phyloP scores from a whole-genome alignment of 2,329 filamentous ascomycete species.

The Periconia macrospinosa region DNA sequence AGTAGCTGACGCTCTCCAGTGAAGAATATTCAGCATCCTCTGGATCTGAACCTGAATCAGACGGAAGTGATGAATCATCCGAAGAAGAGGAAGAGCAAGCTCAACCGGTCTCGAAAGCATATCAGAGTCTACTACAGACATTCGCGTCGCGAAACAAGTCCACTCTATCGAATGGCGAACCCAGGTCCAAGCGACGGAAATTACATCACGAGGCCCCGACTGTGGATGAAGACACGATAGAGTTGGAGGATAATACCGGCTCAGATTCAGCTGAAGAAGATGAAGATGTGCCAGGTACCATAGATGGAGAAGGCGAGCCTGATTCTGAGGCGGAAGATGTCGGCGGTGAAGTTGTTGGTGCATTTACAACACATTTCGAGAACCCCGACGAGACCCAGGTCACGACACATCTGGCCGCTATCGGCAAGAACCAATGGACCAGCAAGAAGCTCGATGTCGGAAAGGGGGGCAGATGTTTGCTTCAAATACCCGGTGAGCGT shows the following conservation, averaged over 20 bases:
- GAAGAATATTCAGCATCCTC: conserved; percentile 19
- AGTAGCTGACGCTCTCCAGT: conserved; percentile 18
- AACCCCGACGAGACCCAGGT: conserved; percentile 65
- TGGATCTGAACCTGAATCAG: conserved; percentile 23
- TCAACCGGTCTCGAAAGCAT: conserved; percentile 47
- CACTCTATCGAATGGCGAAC: conserved; percentile 43
- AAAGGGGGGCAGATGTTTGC: conserved; percentile 29
- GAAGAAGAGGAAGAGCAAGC: conserved; percentile 32
- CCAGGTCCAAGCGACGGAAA: conserved; percentile 58
- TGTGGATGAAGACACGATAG: conserved; percentile 17
- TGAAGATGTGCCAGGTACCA: conserved; percentile 46
- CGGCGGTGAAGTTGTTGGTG: conserved; percentile 58
- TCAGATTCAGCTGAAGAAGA: conserved; percentile 47
- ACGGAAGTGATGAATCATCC: conserved; percentile 22
- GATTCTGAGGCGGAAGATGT: conserved; percentile 46
- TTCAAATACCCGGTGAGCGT: conserved; percentile 27
- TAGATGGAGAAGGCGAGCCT: conserved; percentile 49
- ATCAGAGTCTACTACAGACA: conserved; percentile 60
- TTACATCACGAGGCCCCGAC: conserved; percentile 34
- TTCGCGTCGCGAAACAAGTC: conserved; percentile 46
- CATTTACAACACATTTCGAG: conserved; percentile 81
- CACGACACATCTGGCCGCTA: conserved; percentile 52
- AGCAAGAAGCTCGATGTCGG: conserved; percentile 39
- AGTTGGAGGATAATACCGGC: conserved; percentile 12
- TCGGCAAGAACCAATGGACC: conserved; percentile 54